Percentiles rank a stretch among this genome's conserved stretches.
Evolutionary conservation across 2,329 filamentous ascomycete species (phyloP).

Genomic region (Mariannaea elegans): DNA sequence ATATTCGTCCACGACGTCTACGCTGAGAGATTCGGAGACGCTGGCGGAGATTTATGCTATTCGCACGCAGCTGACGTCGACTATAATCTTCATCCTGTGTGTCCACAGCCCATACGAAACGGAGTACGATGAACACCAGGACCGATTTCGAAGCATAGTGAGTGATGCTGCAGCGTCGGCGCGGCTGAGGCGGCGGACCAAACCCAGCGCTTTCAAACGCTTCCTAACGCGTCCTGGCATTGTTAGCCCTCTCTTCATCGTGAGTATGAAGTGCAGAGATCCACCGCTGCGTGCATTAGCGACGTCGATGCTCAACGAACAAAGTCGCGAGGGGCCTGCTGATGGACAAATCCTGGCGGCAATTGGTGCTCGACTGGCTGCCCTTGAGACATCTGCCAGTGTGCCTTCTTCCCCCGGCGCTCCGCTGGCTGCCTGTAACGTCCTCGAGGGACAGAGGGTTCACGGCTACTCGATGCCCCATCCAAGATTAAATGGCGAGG

Average conservation of each 20-base stretch:
- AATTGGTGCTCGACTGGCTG: background rate
- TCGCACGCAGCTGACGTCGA: background rate
- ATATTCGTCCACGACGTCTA: background rate
- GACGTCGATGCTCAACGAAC: background rate
- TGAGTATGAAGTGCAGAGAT: background rate
- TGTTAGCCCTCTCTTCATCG: background rate
- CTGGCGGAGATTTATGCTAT: background rate
- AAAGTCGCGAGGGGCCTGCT: background rate
- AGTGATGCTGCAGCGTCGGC: background rate
- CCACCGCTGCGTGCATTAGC: background rate
- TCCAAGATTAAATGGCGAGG: background rate
- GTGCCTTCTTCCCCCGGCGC: background rate
- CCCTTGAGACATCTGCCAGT: background rate
- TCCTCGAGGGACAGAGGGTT: background rate
- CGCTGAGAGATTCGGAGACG: background rate
- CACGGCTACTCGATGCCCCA: background rate
- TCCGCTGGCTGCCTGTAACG: background rate
- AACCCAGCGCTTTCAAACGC: background rate
- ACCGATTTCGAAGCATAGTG: background rate
- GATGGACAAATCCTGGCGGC: background rate
- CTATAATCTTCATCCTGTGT: background rate
- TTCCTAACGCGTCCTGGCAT: background rate
- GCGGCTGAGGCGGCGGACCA: background rate
- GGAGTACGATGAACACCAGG: background rate
- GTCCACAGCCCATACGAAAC: background rate